Conservation (phyloP, 148 eudicot genomes). For the Pharnaceum exiguum region DNA sequence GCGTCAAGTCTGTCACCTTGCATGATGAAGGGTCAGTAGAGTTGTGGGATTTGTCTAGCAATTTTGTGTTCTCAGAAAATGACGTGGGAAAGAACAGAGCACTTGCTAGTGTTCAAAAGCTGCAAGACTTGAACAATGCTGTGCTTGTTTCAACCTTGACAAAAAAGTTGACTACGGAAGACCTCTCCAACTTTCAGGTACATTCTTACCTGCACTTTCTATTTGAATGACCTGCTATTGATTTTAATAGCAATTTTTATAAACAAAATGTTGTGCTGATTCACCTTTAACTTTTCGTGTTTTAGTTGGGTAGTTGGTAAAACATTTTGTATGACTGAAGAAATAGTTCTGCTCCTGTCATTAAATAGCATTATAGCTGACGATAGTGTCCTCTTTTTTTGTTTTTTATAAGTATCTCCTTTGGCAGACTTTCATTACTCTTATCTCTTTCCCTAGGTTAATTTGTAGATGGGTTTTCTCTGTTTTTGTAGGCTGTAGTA, state of each 20-base stretch:
- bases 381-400: too few species aligned
- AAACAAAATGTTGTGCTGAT: too few species aligned
- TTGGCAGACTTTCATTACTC: too few species aligned
- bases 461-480: neutral
- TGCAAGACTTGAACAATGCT: slow-evolving; percentile 73
- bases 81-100: slow-evolving; percentile 76
- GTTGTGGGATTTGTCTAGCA: slow-evolving; percentile 70
- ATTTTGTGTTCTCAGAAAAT: slow-evolving; percentile 53
- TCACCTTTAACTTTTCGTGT: too few species aligned
- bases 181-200: slow-evolving; percentile 69
- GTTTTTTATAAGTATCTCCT: too few species aligned
- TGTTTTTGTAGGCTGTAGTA: slow-evolving; percentile 55
- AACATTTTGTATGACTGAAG: too few species aligned
- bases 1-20: slow-evolving; percentile 67
- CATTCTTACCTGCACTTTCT: neutral
- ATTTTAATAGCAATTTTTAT: neutral
- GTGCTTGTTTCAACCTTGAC: slow-evolving; percentile 53
- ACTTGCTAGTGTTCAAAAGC: slow-evolving; percentile 53
- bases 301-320: too few species aligned
- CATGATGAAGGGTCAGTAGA: slow-evolving; percentile 65
- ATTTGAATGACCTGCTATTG: neutral
- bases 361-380: too few species aligned
- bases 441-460: neutral
- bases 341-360: too few species aligned
- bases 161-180: slow-evolving; percentile 36